Evolutionary conservation across 805 yeast genomes (phyloP), one percentile per base, ranked within the genome.

Genomic region (Suhomyces faveliae): DNA sequence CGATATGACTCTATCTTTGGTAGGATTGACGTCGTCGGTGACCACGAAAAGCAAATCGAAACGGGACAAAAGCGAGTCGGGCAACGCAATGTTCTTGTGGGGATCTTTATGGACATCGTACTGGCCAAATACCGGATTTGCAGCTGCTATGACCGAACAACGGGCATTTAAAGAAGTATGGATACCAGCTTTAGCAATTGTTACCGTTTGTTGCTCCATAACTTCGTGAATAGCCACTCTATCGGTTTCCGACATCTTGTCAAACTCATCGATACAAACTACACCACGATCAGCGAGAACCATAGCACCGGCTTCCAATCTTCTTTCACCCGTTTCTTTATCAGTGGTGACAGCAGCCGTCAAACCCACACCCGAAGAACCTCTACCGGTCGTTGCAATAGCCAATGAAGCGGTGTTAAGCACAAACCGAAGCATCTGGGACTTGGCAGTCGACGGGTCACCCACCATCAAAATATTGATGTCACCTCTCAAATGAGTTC

Each of bases 311-410:
- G 98, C 99, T 70, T 94, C 99, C 55, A 94, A 74, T 58, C 96
- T 80, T 60, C 97, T 79, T 70, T 94, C 99, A 51, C 98, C 98
- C 0, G 99, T 94, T 67, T 94, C 99, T 60, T 85, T 86, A 68
- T 94, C 99, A 1, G 91, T 80, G 5, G 97, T 91, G 2, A 94
- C 99, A 0, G 99, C 99, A 15, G 99, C 99, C 0, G 99, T 94
- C 61, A 94, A 79, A 89, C 99, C 99, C 40, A 94, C 99, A 67
- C 99, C 99, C 1, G 98, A 91, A n/a, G 98, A 92, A 53, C 99
- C 99, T 67, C 96, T 84, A 74, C 99, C 99, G 0, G 99, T 94
- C 0, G 99, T 94, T 22, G 98, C 97, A 57, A 94, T 90, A 3
- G 98, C 98, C 57, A 94, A 74, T 1, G 96, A 77, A 1, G 99